Evolutionary conservation across 352 stramenopile genomes (phyloP).

Genomic region (Phytophthora kernoviae): DNA sequence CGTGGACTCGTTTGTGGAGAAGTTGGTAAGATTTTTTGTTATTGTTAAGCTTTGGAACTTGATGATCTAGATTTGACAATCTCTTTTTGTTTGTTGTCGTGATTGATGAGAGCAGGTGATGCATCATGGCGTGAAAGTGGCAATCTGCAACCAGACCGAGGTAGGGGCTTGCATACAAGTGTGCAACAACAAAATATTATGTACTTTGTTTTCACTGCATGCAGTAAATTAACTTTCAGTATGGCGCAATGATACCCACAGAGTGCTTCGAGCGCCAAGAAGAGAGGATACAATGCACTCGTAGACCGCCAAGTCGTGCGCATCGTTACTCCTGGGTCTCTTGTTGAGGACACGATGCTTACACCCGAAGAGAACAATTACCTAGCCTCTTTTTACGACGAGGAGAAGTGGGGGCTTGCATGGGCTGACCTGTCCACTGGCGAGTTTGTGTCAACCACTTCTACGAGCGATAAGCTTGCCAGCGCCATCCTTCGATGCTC

Average conservation of each 20-base stretch:
- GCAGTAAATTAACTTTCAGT: not conserved
- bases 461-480: constrained; percentile 58
- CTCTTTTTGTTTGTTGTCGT: constrained; percentile 1
- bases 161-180: constrained; percentile 19
- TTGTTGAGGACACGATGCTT: constrained; percentile 83
- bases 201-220: too few relatives aligned
- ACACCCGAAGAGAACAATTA: constrained; percentile 83
- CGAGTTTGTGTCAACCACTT: constrained; percentile 72
- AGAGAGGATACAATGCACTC: constrained; percentile 60
- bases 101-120: constrained; percentile 49
- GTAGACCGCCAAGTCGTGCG: constrained; percentile 81
- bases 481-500: constrained; percentile 66
- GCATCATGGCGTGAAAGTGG: constrained; percentile 85
- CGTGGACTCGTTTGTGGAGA: constrained; percentile 80
- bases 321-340: constrained; percentile 73
- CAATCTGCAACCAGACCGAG: constrained; percentile 85
- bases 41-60: not conserved
- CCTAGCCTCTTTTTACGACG: constrained; percentile 55
- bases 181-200: too few relatives aligned
- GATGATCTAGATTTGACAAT: not conserved
- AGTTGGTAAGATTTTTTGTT: constrained; percentile 49
- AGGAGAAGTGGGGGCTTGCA: constrained; percentile 54
- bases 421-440: constrained; percentile 82
- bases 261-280: constrained; percentile 54
- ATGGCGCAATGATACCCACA: constrained; percentile 9